phyloP scores from a whole-genome alignment of 1,284 basidiomycete species.

The Cutaneotrichosporon mucoides region DNA sequence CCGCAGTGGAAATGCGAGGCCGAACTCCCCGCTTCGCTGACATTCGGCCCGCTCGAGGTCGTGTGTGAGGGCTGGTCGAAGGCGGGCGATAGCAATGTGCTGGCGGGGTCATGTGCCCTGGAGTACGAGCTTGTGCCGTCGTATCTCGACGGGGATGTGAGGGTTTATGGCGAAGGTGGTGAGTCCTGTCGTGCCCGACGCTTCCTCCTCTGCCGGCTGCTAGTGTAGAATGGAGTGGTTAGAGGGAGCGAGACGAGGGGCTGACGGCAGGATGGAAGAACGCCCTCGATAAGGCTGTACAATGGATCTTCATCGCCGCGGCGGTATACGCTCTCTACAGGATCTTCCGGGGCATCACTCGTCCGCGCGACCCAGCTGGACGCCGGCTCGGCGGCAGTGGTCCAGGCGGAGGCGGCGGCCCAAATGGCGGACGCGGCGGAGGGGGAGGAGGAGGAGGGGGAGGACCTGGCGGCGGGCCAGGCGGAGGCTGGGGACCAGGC shows the following conservation, averaged over 20 bases:
- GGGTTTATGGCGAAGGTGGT: too few species aligned
- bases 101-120: slow-evolving; percentile 80
- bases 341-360: neutral
- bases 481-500: slow-evolving; percentile 30
- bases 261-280: neutral
- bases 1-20: slow-evolving; percentile 92
- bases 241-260: neutral
- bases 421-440: neutral
- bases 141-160: neutral
- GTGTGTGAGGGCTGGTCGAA: slow-evolving; percentile 82
- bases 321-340: neutral
- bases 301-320: neutral
- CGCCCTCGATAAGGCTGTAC: neutral
- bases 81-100: slow-evolving; percentile 72
- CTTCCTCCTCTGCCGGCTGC: too few species aligned
- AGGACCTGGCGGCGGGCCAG: slow-evolving; percentile 26
- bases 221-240: too few species aligned
- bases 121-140: slow-evolving; percentile 64
- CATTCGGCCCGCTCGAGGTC: slow-evolving; percentile 76
- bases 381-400: too few species aligned
- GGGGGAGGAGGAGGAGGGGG: slow-evolving; percentile 4
- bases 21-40: slow-evolving; percentile 72
- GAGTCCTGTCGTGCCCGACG: too few species aligned
- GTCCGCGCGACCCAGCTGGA: too few species aligned
- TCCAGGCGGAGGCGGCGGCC: too few species aligned